Percentiles rank a stretch among this genome's conserved stretches.
These are phyloP conservation scores for Scheffersomyces cryptocercus DNA, from an alignment of 1,139 yeast genomes.

Conservation along the genomic window DNA sequence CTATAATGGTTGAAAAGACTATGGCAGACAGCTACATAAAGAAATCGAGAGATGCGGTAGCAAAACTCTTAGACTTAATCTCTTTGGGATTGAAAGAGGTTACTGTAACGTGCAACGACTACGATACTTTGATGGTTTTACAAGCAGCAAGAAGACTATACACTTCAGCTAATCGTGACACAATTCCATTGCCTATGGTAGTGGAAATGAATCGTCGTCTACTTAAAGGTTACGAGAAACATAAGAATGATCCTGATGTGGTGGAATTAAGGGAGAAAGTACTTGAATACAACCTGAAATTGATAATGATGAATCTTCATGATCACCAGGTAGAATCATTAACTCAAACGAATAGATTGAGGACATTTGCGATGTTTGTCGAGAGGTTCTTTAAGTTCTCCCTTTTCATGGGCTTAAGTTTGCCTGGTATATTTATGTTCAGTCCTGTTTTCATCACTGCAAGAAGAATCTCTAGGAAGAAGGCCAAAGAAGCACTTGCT, in stretches of 20 bases:
- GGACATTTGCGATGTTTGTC: conserved; percentile 48
- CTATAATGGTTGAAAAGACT: conserved; percentile 67
- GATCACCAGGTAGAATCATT: conserved; percentile 88
- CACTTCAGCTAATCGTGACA: conserved; percentile 19
- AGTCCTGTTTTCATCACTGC: conserved; percentile 87
- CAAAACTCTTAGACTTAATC: conserved; percentile 63
- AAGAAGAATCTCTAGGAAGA: conserved; percentile 65
- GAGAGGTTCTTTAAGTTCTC: conserved; percentile 56
- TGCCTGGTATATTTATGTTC: conserved; percentile 85
- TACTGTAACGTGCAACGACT: conserved; percentile 90
- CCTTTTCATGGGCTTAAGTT: conserved; percentile 58
- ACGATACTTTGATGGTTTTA: conserved; percentile 85
- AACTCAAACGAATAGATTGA: conserved; percentile 44
- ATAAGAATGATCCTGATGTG: conserved; percentile 70
- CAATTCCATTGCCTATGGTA: conserved; percentile 69
- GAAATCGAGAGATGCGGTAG: conserved; percentile 21
- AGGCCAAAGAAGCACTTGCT: conserved; percentile 81
- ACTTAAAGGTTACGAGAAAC: conserved; percentile 75
- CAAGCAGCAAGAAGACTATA: conserved; percentile 93
- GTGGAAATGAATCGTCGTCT: conserved; percentile 89
- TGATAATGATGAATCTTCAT: conserved; percentile 71
- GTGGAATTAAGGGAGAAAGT: conserved; percentile 61
- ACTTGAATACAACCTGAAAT: conserved; percentile 63
- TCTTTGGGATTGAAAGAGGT: conserved; percentile 82
- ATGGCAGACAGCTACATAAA: conserved; percentile 15